Base-by-base conservation (phyloP, 257 asterid species). In the Plantago ovata region DNA sequence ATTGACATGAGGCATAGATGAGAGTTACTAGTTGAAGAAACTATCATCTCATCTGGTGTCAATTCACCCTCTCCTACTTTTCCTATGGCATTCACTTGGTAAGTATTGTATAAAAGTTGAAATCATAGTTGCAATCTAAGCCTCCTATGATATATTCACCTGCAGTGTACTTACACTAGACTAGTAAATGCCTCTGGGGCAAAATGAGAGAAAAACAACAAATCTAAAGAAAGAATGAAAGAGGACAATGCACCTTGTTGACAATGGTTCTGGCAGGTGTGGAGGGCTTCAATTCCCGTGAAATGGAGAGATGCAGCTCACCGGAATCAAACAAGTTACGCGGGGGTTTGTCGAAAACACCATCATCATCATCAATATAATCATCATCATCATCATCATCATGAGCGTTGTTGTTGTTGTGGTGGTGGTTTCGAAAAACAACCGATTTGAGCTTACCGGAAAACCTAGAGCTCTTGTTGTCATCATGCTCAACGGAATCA, bases 251-350 rank as follows among this genome's bases (percentile, higher is more conserved):
- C 22, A 46, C 98, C 98, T 82, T 93, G 63, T 65, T 61, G 21
- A 72, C 63, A 13, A 80, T 63, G 13, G 84, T 42, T 61, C 95
- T 74, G 18, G 82, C 79, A 3, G 90, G 93, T 14, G 91, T 79
- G 0, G 95, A 84, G 8, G 90, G 77, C 75, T 88, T 84, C 74
- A 85, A 77, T 66, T 88, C 94, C 16, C 77, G 60, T 45, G 96
- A 74, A 63, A 82, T 76, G 38, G 96, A 75, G 45, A 72, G 43
- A 58, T 69, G 50, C 48, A 93, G 80, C 78, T 89, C 98, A 39
- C 85, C 86, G 33, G 95, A 89, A 79, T 88, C 94, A 62, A 65
- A 86, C 63, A 84, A 70, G 75, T 75, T 67, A 9, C 68, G 71
- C 12, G 79, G 75, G 13, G 72, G 69, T 76, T 79, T 80, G 63